phyloP scores from a whole-genome alignment of 2,329 filamentous ascomycete genomes.

The Pseudophaeomoniella oleicola region DNA sequence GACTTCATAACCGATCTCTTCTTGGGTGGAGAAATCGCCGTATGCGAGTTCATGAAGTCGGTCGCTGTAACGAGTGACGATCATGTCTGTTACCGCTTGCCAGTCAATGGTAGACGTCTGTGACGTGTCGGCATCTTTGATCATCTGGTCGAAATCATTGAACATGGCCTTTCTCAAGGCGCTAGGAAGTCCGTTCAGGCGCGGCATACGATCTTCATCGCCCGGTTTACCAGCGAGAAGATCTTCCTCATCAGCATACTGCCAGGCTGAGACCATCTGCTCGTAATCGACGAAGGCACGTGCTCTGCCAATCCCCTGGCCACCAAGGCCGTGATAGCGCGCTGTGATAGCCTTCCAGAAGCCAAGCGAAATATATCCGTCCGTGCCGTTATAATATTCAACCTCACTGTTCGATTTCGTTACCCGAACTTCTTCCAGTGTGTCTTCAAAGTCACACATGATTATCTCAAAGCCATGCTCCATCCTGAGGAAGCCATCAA shows the following conservation, averaged over 20 bases:
- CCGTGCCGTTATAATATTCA: background rate
- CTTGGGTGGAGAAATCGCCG: constrained; percentile 9
- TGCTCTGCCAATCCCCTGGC: constrained; percentile 13
- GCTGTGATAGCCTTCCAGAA: constrained; percentile 8
- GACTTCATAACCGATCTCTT: constrained; percentile 15
- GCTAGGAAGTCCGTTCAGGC: constrained; percentile 19
- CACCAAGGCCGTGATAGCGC: constrained; percentile 9
- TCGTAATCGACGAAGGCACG: constrained; percentile 33
- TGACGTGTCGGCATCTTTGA: constrained; percentile 16
- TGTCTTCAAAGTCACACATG: constrained; percentile 44
- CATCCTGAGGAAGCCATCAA: constrained; percentile 54
- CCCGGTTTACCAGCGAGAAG: constrained; percentile 22
- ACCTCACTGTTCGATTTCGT: constrained; percentile 11
- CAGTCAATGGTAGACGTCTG: constrained; percentile 35
- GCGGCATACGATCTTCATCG: constrained; percentile 16
- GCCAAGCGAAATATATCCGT: background rate
- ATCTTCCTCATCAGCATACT: constrained; percentile 21
- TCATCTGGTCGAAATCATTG: constrained; percentile 30
- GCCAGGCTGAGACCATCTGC: constrained; percentile 32
- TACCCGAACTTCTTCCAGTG: constrained; percentile 22
- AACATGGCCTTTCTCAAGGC: background rate
- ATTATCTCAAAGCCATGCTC: constrained; percentile 60
- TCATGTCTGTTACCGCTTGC: constrained; percentile 53
- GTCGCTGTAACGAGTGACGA: constrained; percentile 47
- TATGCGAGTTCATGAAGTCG: constrained; percentile 30